A percentile compares a stretch with the other conserved stretches of the same genome.
These are phyloP conservation scores for Microthlaspi erraticum DNA, from an alignment of 345 rosid species.

Conservation along the genomic window DNA sequence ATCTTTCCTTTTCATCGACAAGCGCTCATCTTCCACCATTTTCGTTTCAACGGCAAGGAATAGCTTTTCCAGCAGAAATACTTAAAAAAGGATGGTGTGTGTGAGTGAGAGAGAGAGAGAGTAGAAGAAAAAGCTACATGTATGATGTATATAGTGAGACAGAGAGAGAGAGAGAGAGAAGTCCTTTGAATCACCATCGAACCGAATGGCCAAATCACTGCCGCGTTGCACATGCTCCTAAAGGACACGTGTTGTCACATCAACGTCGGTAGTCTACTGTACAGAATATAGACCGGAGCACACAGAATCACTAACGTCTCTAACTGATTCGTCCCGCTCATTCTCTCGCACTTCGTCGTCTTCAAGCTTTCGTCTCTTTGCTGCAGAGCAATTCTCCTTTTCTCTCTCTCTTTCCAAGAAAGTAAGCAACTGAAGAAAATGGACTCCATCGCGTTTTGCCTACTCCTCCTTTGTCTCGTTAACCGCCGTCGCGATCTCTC, in stretches of 20 bases:
- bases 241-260: constrained; percentile 18
- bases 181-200: too few species aligned
- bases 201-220: too few species aligned
- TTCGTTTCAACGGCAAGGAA: background rate
- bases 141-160: too few species aligned
- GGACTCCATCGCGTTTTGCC: constrained; percentile 16
- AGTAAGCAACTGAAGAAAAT: constrained; percentile 27
- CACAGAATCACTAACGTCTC: constrained; percentile 19
- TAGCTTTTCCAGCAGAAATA: background rate
- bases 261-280: constrained; percentile 6
- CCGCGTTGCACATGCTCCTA: accelerated
- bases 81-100: too few species aligned
- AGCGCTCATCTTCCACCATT: constrained; percentile 10
- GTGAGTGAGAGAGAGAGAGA: too few species aligned
- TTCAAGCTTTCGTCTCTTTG: constrained; percentile 40
- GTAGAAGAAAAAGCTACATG: too few species aligned
- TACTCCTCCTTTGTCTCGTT: constrained; percentile 40
- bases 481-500: constrained; percentile 31
- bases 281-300: constrained; percentile 14
- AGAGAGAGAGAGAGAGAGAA: too few species aligned
- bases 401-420: constrained; percentile 31
- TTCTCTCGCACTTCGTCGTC: constrained; percentile 37
- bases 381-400: constrained; percentile 10
- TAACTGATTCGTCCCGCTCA: constrained; percentile 49
- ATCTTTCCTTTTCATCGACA: constrained; percentile 57